Percentiles rank a stretch among this genome's conserved stretches.
phyloP scores from a whole-genome alignment of 805 yeast species.

The Hanseniaspora vineae region DNA sequence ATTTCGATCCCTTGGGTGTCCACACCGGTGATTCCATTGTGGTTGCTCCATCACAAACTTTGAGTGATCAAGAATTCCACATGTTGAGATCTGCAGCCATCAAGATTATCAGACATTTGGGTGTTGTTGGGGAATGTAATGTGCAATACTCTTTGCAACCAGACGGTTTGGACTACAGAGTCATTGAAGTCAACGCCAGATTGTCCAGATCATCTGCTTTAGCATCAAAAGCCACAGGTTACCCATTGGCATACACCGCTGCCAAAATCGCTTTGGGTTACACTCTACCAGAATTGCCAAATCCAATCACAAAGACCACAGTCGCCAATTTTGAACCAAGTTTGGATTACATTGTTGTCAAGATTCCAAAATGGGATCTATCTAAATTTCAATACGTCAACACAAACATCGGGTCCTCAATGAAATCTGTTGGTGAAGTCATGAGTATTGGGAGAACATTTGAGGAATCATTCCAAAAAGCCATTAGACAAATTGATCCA shows the following conservation, averaged over 20 bases:
- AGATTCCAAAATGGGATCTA: slow-evolving; percentile 98
- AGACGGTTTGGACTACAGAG: slow-evolving; percentile 85
- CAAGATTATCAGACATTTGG: slow-evolving; percentile 90
- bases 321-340: slow-evolving; percentile 97
- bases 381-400: slow-evolving; percentile 91
- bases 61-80: slow-evolving; percentile 92
- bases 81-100: slow-evolving; percentile 97
- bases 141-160: slow-evolving; percentile 95
- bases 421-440: slow-evolving; percentile 99
- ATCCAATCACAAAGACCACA: slow-evolving; percentile 87
- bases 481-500: slow-evolving; percentile 83
- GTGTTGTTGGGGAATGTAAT: slow-evolving; percentile 99
- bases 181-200: slow-evolving; percentile 96
- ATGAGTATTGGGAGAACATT: slow-evolving; percentile 96
- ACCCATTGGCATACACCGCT: slow-evolving; percentile 95
- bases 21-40: slow-evolving; percentile 99
- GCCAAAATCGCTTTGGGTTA: slow-evolving; percentile 91
- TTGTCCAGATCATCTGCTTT: slow-evolving; percentile 96
- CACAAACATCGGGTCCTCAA: slow-evolving; percentile 73
- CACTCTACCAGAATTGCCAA: slow-evolving; percentile 81
- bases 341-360: slow-evolving; percentile 89
- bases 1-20: slow-evolving; percentile 95
- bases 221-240: slow-evolving; percentile 98
- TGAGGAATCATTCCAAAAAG: slow-evolving; percentile 96
- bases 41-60: slow-evolving; percentile 96